Evolutionary conservation across 192 early-diverging fungal species (phyloP).

Genomic region (Umbelopsis ramanniana): DNA sequence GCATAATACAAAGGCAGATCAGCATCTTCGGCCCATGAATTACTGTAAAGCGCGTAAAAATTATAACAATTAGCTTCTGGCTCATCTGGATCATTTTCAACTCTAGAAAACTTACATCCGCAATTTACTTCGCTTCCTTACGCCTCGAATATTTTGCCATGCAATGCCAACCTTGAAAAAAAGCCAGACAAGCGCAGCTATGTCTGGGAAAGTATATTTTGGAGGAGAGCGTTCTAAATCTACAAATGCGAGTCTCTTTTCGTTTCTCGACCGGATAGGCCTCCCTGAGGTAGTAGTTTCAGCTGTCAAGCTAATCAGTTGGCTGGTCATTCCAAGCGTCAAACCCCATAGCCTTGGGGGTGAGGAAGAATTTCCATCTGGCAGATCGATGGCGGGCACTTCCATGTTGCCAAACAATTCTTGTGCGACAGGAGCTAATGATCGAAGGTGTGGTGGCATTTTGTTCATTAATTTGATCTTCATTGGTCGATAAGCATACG

Average conservation of each 20-base stretch:
- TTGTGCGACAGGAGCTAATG: constrained; percentile 12
- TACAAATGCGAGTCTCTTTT: constrained; percentile 29
- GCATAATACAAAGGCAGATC: constrained; percentile 18
- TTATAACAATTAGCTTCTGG: no score
- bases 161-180: neutral
- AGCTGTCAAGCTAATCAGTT: constrained; percentile 25
- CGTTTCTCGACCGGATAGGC: constrained; percentile 11
- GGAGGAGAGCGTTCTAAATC: constrained; percentile 10
- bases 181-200: constrained; percentile 21
- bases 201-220: constrained; percentile 25
- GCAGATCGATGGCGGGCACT: constrained; percentile 34
- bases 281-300: constrained; percentile 15
- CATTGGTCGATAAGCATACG: constrained; percentile 13
- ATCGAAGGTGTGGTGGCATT: constrained; percentile 13
- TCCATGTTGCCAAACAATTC: constrained; percentile 28
- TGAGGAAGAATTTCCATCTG: neutral
- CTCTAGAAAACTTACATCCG: neutral
- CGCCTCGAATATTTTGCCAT: neutral
- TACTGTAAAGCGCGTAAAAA: constrained; percentile 9
- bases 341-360: constrained; percentile 33
- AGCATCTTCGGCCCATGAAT: neutral
- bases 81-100: no score
- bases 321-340: constrained; percentile 35
- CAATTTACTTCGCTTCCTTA: neutral
- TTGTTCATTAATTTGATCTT: constrained; percentile 15